Evolutionary conservation across 2,329 filamentous ascomycete genomes (phyloP), one percentile per base, ranked within the genome.

Genomic region (Tolypocladium paradoxum): DNA sequence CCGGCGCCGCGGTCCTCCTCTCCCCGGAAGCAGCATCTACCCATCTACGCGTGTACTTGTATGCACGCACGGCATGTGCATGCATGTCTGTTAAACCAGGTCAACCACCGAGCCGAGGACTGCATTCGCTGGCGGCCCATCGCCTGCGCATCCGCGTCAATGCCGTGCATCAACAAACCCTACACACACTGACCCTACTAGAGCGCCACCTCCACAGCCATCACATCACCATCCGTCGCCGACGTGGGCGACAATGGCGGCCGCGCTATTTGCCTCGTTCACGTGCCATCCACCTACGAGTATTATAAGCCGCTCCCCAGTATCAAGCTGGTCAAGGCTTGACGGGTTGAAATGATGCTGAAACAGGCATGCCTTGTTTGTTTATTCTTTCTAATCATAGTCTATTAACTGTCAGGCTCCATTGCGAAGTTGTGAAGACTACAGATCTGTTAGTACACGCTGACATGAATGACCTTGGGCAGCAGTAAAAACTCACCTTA

Each of bases 121-220:
- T 53, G 51, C 51, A 49, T 53, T 53, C 38, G 40, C 48, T 53
- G 52, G 40, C 48, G 38, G 33, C 52, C 48, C 34, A 50, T 53
- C 52, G 50, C 33, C 52, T 53, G 52, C 48, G 40, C 52, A 53
- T 50, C 36, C 20, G 46, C 37, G 51, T 38, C 52, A 24, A 27
- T 50, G 52, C 37, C 20, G 48, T 50, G 52, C 34, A 34, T 40
- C 35, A 2, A 37, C 34, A 33, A 49, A 22, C 35, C 51, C 37
- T 46, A 47, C 37, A 46, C 31, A 29, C 31, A 37, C 47, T 18
- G 14, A 8, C 14, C 22, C 20, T 22, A 6, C 12, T 4, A 35
- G 37, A 46, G 34, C 43, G 50, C 50, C 50, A 52, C 34, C 50
- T 52, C 50, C 50, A 16, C 50, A 18, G 35, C 40, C 38, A 5